phyloP scores from a whole-genome alignment of 306 rosid species.

The Trifolium pratense region DNA sequence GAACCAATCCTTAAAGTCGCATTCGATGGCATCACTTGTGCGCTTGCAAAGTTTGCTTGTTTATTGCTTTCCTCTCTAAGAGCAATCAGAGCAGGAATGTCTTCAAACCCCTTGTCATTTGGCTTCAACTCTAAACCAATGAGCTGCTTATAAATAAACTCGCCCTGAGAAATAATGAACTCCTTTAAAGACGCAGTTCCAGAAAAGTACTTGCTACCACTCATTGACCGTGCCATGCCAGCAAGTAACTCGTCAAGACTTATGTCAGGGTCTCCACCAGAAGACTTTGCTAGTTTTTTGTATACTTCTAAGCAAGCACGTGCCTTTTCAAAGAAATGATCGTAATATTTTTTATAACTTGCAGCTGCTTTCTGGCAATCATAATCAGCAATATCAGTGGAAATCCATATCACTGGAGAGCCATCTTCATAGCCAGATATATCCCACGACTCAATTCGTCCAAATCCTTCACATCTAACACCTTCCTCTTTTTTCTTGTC shows the following conservation, averaged over 20 bases:
- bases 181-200: conserved; percentile 75
- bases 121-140: conserved; percentile 75
- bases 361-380: conserved; percentile 76
- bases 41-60: conserved; percentile 47
- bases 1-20: conserved; percentile 64
- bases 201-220: conserved; percentile 68
- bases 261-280: conserved; percentile 66
- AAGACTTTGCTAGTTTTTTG: conserved; percentile 63
- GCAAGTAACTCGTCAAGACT: conserved; percentile 91
- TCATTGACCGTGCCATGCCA: conserved; percentile 78
- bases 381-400: conserved; percentile 86
- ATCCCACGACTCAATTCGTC: conserved; percentile 87
- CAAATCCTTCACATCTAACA: conserved; percentile 79
- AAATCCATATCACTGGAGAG: conserved; percentile 81
- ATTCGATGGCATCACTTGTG: conserved; percentile 47
- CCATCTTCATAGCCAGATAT: conserved; percentile 96
- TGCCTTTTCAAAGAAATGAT: conserved; percentile 75
- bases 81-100: conserved; percentile 70
- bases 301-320: conserved; percentile 81
- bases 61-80: conserved; percentile 67
- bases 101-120: conserved; percentile 60
- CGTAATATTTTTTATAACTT: conserved; percentile 69
- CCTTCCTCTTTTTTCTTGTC: conserved; percentile 74
- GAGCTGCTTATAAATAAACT: conserved; percentile 79
- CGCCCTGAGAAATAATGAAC: conserved; percentile 78